Evolutionary conservation across 495 filamentous ascomycete genomes (phyloP).

Genomic region (Aspergillus sparsus): DNA sequence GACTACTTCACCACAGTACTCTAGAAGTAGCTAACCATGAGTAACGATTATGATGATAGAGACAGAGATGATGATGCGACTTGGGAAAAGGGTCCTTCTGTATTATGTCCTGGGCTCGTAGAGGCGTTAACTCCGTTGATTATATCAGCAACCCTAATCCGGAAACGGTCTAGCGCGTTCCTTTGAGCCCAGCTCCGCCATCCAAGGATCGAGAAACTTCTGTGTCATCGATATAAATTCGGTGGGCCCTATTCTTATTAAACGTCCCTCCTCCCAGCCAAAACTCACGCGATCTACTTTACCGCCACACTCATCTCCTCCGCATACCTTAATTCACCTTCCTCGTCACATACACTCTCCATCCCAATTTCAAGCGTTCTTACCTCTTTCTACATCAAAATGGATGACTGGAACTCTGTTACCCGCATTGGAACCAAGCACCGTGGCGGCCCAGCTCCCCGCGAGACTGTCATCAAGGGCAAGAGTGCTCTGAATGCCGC

Average conservation of each 20-base stretch:
- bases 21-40: too few relatives aligned
- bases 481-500: constrained; percentile 89
- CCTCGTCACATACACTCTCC: constrained; percentile 12
- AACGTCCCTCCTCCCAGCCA: constrained; percentile 30
- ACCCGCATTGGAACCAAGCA: constrained; percentile 92
- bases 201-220: constrained; percentile 47
- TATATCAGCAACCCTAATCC: constrained; percentile 27
- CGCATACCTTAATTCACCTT: constrained; percentile 5
- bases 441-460: constrained; percentile 58
- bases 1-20: too few relatives aligned
- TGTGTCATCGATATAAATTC: constrained; percentile 48
- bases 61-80: not conserved
- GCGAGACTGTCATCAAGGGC: constrained; percentile 86
- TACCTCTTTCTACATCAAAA: constrained; percentile 27
- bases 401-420: constrained; percentile 78
- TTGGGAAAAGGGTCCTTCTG: too few relatives aligned
- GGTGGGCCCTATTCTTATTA: constrained; percentile 21
- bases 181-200: constrained; percentile 33
- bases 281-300: constrained; percentile 34
- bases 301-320: constrained; percentile 16
- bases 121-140: constrained; percentile 5
- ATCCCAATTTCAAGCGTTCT: not conserved
- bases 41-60: too few relatives aligned
- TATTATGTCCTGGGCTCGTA: not conserved
- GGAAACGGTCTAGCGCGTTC: constrained; percentile 31